Percentiles rank a stretch among this genome's conserved stretches.
These are phyloP conservation scores for Teunomyces gatunensis DNA, from an alignment of 805 yeast species.

Conservation along the genomic window DNA sequence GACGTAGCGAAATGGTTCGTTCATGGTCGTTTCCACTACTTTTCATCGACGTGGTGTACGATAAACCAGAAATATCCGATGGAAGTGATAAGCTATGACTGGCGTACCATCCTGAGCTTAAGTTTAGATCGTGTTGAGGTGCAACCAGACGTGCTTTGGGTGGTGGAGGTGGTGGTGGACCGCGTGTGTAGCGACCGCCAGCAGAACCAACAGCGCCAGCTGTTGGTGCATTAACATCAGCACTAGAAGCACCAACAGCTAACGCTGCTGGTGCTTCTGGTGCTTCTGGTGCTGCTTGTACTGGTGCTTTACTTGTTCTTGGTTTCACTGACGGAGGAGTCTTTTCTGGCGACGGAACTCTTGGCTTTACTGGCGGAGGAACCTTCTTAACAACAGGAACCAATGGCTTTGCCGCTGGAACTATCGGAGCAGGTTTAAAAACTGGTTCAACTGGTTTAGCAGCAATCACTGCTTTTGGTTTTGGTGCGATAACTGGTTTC, in stretches of 20 bases:
- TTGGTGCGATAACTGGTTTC: conserved; percentile 4
- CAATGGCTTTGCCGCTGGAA: not conserved
- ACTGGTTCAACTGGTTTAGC: not conserved
- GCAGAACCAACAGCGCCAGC: too few relatives aligned
- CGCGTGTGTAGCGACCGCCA: not conserved
- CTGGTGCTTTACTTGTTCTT: conserved; percentile 1
- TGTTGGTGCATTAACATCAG: too few relatives aligned
- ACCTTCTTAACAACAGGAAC: conserved; percentile 5
- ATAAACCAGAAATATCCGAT: conserved; percentile 31
- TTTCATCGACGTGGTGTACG: conserved; percentile 24
- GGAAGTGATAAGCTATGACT: conserved; percentile 36
- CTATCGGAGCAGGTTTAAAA: not conserved
- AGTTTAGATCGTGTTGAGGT: conserved; percentile 37
- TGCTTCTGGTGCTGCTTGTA: too few relatives aligned
- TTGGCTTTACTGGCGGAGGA: conserved; percentile 32
- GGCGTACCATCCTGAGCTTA: conserved; percentile 48
- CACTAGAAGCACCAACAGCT: too few relatives aligned
- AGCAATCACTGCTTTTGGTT: not conserved
- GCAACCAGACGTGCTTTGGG: conserved; percentile 16
- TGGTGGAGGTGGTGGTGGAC: not conserved
- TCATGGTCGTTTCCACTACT: conserved; percentile 11
- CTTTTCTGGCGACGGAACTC: conserved; percentile 16
- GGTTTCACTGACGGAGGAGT: conserved; percentile 27
- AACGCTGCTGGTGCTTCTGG: not conserved
- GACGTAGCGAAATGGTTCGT: conserved; percentile 34